Evolutionary conservation across 2,329 filamentous ascomycete genomes (phyloP).

Genomic region (Diaporthe sp.): DNA sequence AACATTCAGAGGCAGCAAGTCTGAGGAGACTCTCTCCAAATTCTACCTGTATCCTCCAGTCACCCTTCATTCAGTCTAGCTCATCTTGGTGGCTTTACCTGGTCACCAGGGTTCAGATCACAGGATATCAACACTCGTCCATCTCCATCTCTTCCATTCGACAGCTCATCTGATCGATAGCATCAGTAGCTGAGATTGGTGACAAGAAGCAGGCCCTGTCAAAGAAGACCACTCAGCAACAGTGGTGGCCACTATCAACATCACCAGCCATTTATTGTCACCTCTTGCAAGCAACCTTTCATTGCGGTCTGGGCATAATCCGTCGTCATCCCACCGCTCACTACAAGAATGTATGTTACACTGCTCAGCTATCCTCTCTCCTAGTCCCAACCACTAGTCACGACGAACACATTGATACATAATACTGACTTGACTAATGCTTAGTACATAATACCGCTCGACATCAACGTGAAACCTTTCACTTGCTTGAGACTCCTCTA

Average conservation of each 20-base stretch:
- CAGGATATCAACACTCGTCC: not conserved
- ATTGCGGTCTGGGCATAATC: not conserved
- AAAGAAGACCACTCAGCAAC: not conserved
- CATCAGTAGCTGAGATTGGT: not conserved
- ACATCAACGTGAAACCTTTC: not conserved
- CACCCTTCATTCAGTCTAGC: not conserved
- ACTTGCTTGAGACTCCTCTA: not conserved
- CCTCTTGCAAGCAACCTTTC: not conserved
- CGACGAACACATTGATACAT: not conserved
- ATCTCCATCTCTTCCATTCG: not conserved
- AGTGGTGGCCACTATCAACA: not conserved
- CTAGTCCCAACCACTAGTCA: not conserved
- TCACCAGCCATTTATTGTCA: not conserved
- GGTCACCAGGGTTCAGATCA: not conserved
- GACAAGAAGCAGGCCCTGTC: not conserved
- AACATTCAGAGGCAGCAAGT: not conserved
- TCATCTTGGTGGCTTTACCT: not conserved
- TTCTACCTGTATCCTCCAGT: not conserved
- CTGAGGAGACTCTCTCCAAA: not conserved
- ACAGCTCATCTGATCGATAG: not conserved
- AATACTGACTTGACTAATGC: not conserved
- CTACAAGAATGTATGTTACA: not conserved
- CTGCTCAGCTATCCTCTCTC: not conserved
- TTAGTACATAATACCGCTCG: not conserved
- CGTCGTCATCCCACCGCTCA: too few species aligned